Conservation (phyloP, 768 basidiomycete species). For the Tulasnella sp. region DNA sequence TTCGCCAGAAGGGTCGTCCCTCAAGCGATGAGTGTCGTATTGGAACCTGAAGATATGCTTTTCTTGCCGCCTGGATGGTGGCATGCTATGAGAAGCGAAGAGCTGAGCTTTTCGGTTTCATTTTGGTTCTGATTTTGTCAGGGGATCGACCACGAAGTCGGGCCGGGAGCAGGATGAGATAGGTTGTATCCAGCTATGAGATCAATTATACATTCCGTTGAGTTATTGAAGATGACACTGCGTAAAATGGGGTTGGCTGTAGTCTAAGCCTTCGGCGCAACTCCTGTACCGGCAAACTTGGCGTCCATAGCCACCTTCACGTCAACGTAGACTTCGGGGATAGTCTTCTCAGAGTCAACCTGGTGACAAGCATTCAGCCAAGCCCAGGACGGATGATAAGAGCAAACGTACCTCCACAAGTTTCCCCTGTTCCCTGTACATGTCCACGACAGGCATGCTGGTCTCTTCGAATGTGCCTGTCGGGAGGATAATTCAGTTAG, state of each 20-base stretch:
- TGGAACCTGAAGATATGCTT: conserved; percentile 77
- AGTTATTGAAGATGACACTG: neutral
- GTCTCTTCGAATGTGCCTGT: conserved; percentile 73
- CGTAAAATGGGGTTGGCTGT: neutral
- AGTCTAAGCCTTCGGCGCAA: neutral
- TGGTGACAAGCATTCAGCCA: conserved; percentile 27
- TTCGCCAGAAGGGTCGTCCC: conserved; percentile 34
- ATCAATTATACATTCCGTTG: neutral
- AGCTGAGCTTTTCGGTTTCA: conserved; percentile 76
- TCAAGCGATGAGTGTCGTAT: conserved; percentile 52
- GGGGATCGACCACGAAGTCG: too few relatives aligned
- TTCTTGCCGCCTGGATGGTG: conserved; percentile 92
- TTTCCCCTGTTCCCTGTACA: conserved; percentile 60
- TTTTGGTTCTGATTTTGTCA: conserved; percentile 74
- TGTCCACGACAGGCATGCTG: conserved; percentile 87
- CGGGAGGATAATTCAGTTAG: neutral
- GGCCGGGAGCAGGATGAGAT: neutral
- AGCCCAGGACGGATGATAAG: neutral
- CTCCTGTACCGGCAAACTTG: conserved; percentile 33
- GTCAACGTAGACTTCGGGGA: conserved; percentile 63
- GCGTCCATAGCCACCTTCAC: conserved; percentile 49
- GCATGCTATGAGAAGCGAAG: conserved; percentile 84
- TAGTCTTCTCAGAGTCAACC: conserved; percentile 59
- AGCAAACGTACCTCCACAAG: conserved; percentile 63
- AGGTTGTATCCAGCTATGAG: neutral